Evolutionary conservation across 805 yeast genomes (phyloP).

Genomic region (Komagataella populi): DNA sequence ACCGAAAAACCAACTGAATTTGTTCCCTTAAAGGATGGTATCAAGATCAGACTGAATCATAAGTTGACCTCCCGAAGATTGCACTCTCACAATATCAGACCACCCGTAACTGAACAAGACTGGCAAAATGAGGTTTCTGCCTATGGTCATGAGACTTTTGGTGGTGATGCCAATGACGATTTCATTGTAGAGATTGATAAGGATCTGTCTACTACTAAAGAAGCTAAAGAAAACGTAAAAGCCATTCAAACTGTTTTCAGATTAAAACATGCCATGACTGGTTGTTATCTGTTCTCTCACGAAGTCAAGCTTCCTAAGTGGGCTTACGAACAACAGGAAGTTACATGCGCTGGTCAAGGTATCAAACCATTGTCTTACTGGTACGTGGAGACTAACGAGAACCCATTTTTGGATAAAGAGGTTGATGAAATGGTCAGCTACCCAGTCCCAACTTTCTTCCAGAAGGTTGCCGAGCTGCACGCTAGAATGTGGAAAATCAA

Average conservation of each 20-base stretch:
- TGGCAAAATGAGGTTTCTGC: conserved; percentile 77
- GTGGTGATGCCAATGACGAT: conserved; percentile 50
- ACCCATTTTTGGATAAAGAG: conserved; percentile 26
- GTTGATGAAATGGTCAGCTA: conserved; percentile 36
- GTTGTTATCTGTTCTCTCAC: conserved; percentile 68
- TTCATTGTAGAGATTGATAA: conserved; percentile 47
- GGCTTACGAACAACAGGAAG: conserved; percentile 81
- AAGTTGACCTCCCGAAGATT: conserved; percentile 53
- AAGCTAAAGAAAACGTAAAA: conserved; percentile 22
- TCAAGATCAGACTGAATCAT: conserved; percentile 57
- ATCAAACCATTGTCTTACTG: conserved; percentile 44
- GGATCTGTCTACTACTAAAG: conserved; percentile 25
- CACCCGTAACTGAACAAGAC: conserved; percentile 86
- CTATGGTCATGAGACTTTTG: conserved; percentile 46
- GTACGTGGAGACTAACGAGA: conserved; percentile 62
- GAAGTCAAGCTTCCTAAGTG: conserved; percentile 61
- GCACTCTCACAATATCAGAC: conserved; percentile 56
- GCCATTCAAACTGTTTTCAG: conserved; percentile 63
- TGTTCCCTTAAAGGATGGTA: conserved; percentile 29
- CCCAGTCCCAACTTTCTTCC: conserved; percentile 35
- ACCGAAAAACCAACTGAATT: conserved; percentile 25
- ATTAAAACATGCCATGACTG: conserved; percentile 51
- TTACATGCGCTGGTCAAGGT: conserved; percentile 67
- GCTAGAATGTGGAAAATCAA: conserved; percentile 68
- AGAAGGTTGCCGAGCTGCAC: conserved; percentile 55